Conservation (phyloP, 768 basidiomycete species). For the Pholiota conissans region DNA sequence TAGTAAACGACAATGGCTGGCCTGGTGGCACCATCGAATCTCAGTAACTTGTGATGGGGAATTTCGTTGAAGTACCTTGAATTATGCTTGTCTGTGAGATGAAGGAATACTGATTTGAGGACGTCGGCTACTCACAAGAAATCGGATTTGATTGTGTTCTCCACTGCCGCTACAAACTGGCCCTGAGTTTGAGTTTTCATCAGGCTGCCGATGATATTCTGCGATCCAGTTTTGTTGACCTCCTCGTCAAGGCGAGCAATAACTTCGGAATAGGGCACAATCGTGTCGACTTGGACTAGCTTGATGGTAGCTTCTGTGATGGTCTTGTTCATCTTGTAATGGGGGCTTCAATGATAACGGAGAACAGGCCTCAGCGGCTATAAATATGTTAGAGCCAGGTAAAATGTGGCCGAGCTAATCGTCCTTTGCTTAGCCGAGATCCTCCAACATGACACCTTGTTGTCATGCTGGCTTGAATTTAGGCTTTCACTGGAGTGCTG, state of each 20-base stretch:
- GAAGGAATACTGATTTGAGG: not conserved
- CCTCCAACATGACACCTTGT: not conserved
- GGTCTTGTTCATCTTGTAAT: not conserved
- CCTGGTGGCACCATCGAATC: constrained; percentile 22
- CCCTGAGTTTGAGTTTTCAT: constrained; percentile 28
- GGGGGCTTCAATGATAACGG: not conserved
- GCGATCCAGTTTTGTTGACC: constrained; percentile 38
- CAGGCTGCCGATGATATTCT: constrained; percentile 23
- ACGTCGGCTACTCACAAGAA: constrained; percentile 40
- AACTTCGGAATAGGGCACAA: constrained; percentile 39
- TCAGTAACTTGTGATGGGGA: constrained; percentile 36
- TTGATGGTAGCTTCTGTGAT: constrained; percentile 26
- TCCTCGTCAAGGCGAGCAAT: constrained; percentile 41
- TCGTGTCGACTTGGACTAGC: constrained; percentile 42
- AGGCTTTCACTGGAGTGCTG: not conserved
- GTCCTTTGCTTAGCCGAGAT: not conserved
- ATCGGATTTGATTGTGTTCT: constrained; percentile 30
- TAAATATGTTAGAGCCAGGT: not conserved
- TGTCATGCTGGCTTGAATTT: not conserved
- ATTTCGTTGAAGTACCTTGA: constrained; percentile 42
- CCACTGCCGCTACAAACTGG: constrained; percentile 36
- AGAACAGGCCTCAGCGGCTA: not conserved
- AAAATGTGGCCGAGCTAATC: not conserved
- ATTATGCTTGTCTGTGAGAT: not conserved
- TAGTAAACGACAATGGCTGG: constrained; percentile 41